Conservation (phyloP, 1,284 basidiomycete genomes). For the Ustilago bromivora region DNA sequence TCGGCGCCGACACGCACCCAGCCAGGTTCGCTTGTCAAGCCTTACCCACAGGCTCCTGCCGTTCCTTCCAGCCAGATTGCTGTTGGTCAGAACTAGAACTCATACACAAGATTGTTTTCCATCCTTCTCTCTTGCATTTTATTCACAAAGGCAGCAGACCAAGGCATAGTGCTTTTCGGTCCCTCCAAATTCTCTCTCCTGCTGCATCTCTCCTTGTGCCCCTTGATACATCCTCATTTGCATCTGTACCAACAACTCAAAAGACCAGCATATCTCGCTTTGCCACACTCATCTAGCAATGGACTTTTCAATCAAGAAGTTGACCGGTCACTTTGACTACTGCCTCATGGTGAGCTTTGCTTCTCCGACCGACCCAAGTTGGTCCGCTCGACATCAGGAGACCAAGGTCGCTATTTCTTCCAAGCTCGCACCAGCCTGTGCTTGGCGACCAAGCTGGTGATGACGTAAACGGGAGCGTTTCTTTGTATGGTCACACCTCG, state of each 20-base stretch:
- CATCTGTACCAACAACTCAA: conserved; percentile 1
- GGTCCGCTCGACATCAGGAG: too few relatives aligned
- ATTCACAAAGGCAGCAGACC: conserved; percentile 5
- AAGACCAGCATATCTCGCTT: background rate
- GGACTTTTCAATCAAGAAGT: conserved; percentile 1
- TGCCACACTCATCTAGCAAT: conserved; percentile 1
- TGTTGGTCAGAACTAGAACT: conserved; percentile 25
- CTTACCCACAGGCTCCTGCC: conserved; percentile 37
- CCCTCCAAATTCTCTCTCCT: conserved; percentile 9
- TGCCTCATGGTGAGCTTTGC: background rate
- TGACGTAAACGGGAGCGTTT: too few relatives aligned
- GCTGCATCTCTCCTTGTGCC: background rate
- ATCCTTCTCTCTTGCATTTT: background rate
- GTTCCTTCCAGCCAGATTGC: conserved; percentile 44
- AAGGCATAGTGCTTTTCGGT: conserved; percentile 4
- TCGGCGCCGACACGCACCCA: conserved; percentile 28
- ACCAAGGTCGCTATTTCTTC: too few relatives aligned
- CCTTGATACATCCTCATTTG: conserved; percentile 1
- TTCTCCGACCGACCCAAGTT: background rate
- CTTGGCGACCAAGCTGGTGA: too few relatives aligned
- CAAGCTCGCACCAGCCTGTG: too few relatives aligned
- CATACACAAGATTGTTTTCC: background rate
- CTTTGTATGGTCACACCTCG: too few relatives aligned
- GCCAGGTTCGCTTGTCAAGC: conserved; percentile 48
- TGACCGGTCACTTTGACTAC: background rate